phyloP scores from a whole-genome alignment of 495 filamentous ascomycete genomes.

The Xylaria flabelliformis region DNA sequence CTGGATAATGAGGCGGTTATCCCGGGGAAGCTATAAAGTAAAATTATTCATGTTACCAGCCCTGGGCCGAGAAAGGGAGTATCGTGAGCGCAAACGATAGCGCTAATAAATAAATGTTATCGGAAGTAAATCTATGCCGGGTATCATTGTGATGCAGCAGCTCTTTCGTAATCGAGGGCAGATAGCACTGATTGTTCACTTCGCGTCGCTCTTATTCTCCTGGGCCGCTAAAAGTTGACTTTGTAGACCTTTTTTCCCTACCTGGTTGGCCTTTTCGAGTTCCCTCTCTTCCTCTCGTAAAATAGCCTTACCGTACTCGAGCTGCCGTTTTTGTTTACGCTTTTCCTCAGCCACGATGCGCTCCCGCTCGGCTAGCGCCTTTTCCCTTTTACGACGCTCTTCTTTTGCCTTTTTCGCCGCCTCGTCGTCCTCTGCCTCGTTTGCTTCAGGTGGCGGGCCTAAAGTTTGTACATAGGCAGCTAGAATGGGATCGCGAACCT shows the following conservation, averaged over 20 bases:
- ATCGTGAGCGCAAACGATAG: not conserved
- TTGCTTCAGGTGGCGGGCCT: slow-evolving; percentile 65
- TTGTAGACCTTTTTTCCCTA: slow-evolving; percentile 73
- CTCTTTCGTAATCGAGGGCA: not conserved
- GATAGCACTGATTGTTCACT: not conserved
- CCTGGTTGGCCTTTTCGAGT: slow-evolving; percentile 77
- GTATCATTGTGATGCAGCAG: not conserved
- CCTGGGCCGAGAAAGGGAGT: not conserved
- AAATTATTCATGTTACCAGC: not conserved
- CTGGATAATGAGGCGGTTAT: slow-evolving; percentile 28
- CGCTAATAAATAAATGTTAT: slow-evolving; percentile 5
- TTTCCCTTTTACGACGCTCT: slow-evolving; percentile 72
- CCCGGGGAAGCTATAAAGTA: slow-evolving; percentile 21
- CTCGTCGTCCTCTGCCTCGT: slow-evolving; percentile 62
- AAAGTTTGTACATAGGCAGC: slow-evolving; percentile 78
- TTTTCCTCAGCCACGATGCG: slow-evolving; percentile 77
- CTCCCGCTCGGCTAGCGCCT: slow-evolving; percentile 77
- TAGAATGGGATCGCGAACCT: slow-evolving; percentile 74
- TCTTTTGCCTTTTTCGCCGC: slow-evolving; percentile 65
- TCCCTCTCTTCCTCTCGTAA: slow-evolving; percentile 79
- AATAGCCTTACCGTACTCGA: slow-evolving; percentile 69
- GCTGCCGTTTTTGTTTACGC: slow-evolving; percentile 66
- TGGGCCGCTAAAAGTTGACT: slow-evolving; percentile 61
- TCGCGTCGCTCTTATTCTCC: slow-evolving; percentile 15
- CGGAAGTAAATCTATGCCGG: not conserved